phyloP scores from a whole-genome alignment of 805 yeast genomes.

The Candida anglica region DNA sequence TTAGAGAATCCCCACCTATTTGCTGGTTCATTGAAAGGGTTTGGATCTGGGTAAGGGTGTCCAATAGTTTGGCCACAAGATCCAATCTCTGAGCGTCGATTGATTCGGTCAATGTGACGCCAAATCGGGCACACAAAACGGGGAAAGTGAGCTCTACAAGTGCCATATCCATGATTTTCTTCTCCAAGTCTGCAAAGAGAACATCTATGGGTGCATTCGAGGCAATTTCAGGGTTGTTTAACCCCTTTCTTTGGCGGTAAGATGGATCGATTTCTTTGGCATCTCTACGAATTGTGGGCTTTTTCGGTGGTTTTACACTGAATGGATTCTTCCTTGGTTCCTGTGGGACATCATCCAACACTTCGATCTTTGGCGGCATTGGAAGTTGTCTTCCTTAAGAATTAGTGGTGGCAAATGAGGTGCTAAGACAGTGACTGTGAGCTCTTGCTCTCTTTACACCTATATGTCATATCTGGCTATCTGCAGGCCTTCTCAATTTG shows the following conservation, averaged over 20 bases:
- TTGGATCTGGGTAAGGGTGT: slow-evolving; percentile 37
- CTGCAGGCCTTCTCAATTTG: too few species aligned
- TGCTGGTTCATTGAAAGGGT: slow-evolving; percentile 22
- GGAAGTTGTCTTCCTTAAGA: too few species aligned
- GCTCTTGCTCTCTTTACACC: too few species aligned
- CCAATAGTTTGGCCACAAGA: slow-evolving; percentile 34
- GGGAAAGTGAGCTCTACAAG: slow-evolving; percentile 20
- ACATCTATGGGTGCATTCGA: slow-evolving; percentile 31
- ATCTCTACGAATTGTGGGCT: slow-evolving; percentile 25
- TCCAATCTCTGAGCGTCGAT: slow-evolving; percentile 3
- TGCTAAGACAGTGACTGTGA: too few species aligned
- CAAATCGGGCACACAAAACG: too few species aligned
- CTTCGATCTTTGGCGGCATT: slow-evolving; percentile 23
- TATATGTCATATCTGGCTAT: slow-evolving; percentile 1
- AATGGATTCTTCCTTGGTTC: slow-evolving; percentile 26
- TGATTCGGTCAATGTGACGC: slow-evolving; percentile 9
- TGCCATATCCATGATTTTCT: slow-evolving; percentile 14
- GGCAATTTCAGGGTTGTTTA: slow-evolving; percentile 25
- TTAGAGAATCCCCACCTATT: slow-evolving; percentile 24
- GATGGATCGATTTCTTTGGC: slow-evolving; percentile 28
- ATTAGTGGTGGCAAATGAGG: too few species aligned
- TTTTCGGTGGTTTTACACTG: slow-evolving; percentile 13
- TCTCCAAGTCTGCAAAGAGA: slow-evolving; percentile 27
- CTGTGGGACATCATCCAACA: slow-evolving; percentile 3
- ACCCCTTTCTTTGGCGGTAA: slow-evolving; percentile 21